These are phyloP conservation scores for Populus tomentosa DNA, from an alignment of 441 rosid species.

Conservation along the genomic window DNA sequence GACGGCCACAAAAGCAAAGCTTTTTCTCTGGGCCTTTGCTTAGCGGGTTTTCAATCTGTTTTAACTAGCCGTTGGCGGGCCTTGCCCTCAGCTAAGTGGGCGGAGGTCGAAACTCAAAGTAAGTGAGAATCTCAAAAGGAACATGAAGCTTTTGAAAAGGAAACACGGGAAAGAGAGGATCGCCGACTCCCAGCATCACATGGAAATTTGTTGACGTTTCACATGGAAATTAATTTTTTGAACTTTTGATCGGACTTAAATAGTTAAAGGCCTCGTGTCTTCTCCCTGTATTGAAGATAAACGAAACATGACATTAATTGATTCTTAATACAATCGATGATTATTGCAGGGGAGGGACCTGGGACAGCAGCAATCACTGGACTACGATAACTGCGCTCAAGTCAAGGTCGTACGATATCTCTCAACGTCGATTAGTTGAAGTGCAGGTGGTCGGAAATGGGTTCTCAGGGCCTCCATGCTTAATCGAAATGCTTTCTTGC, in stretches of 20 bases:
- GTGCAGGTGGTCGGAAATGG: too few relatives aligned
- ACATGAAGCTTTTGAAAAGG: background rate
- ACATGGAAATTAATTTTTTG: background rate
- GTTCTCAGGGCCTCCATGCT: too few relatives aligned
- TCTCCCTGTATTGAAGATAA: background rate
- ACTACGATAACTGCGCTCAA: too few relatives aligned
- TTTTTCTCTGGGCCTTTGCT: background rate
- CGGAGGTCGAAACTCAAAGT: background rate
- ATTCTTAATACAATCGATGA: background rate
- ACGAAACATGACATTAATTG: background rate
- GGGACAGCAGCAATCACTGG: too few relatives aligned
- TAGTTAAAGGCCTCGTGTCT: background rate
- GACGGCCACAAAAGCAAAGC: background rate
- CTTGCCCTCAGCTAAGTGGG: background rate
- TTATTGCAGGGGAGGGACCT: too few relatives aligned
- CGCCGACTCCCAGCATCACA: background rate
- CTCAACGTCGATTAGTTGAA: too few relatives aligned
- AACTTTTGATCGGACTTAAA: background rate
- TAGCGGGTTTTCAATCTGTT: background rate
- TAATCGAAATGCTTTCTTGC: too few relatives aligned
- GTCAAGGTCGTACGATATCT: too few relatives aligned
- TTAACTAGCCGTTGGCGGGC: background rate
- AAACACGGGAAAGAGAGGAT: background rate
- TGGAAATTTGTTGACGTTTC: background rate
- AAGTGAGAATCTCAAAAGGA: background rate